Evolutionary conservation across 2,329 filamentous ascomycete species (phyloP).

Genomic region (Tolypocladium cylindrosporum): DNA sequence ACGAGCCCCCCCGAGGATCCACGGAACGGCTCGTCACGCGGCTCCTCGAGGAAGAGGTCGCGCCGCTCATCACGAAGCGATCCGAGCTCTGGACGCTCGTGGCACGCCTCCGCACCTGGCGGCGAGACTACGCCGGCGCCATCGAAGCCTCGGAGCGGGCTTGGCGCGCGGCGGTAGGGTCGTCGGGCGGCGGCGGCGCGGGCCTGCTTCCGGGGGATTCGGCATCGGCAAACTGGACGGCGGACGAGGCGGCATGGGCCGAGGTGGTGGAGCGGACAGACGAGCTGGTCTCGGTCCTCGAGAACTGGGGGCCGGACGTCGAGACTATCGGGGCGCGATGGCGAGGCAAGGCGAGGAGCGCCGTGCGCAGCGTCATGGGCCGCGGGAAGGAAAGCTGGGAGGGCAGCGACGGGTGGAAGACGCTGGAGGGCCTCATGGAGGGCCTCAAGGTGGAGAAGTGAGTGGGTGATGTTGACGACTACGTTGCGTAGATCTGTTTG

Average conservation of each 20-base stretch:
- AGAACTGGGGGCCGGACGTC: conserved; percentile 60
- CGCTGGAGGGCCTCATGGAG: conserved; percentile 45
- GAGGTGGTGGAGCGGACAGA: conserved; percentile 69
- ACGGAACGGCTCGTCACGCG: conserved; percentile 54
- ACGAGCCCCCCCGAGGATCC: conserved; percentile 41
- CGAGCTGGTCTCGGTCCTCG: conserved; percentile 71
- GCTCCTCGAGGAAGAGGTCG: conserved; percentile 64
- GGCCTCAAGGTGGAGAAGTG: conserved; percentile 33
- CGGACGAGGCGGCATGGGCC: conserved; percentile 56
- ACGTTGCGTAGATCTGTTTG: neutral
- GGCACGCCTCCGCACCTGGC: conserved; percentile 63
- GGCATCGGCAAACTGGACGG: conserved; percentile 26
- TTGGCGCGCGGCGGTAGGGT: conserved; percentile 62
- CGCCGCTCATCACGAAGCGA: conserved; percentile 75
- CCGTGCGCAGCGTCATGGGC: conserved; percentile 72
- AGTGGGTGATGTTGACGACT: neutral
- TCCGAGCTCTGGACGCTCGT: conserved; percentile 69
- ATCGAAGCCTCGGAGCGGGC: conserved; percentile 81
- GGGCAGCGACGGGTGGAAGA: conserved; percentile 57
- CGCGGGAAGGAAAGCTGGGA: conserved; percentile 79
- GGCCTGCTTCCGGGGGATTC: conserved; percentile 30
- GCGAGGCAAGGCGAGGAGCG: conserved; percentile 81
- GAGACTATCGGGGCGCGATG: conserved; percentile 67
- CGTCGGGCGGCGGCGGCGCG: conserved; percentile 34
- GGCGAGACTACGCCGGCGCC: conserved; percentile 57